Evolutionary conservation across 148 eudicot genomes (phyloP), one percentile per base, ranked within the genome.

Genomic region (Amaranthus cruentus): DNA sequence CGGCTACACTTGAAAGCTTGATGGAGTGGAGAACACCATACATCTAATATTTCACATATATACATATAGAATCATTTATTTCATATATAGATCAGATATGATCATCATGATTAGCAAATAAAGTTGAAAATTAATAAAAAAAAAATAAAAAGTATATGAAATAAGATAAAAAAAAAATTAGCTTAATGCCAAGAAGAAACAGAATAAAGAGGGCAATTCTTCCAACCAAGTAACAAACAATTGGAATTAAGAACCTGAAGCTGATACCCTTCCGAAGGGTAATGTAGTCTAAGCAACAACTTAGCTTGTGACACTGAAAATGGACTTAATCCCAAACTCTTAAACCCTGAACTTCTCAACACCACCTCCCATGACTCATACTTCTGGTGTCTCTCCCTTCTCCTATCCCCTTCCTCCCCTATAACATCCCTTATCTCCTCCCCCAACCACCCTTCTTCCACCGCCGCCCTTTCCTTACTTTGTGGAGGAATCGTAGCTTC

Each of bases 231-330:
- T 78, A 88, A 88, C 80, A 89, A 82, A 61, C 86, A 87, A 78
- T 87, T 78, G 49, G 14, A 76, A n/a, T 81, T 79, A 52, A 73
- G 71, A 69, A 83, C 81, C 55, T 84, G 84, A 63, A 93, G 86
- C 58, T 87, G 88, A 47, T 94, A 94, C 12, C 98, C 98, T 73
- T 94, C 97, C 1, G 98, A 94, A 78, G 98, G 98, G 64, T 94
- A 94, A 76, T 94, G 97, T 4, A 94, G 88, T 66, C 93, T 88
- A 51, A 94, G 76, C 47, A 94, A 63, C 14, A 94, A 73, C 81
- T 94, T 94, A 6, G 98, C 98, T 75, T 94, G 98, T 0, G 97
- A 89, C 59, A 91, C 83, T 0, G 97, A 89, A 69, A 91, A 94
- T 2, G 85, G 88, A 81, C 98, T 94, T 60, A 91, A 80, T 0